Evolutionary conservation across 768 basidiomycete genomes (phyloP).

Genomic region (Hypholoma sublateritium): DNA sequence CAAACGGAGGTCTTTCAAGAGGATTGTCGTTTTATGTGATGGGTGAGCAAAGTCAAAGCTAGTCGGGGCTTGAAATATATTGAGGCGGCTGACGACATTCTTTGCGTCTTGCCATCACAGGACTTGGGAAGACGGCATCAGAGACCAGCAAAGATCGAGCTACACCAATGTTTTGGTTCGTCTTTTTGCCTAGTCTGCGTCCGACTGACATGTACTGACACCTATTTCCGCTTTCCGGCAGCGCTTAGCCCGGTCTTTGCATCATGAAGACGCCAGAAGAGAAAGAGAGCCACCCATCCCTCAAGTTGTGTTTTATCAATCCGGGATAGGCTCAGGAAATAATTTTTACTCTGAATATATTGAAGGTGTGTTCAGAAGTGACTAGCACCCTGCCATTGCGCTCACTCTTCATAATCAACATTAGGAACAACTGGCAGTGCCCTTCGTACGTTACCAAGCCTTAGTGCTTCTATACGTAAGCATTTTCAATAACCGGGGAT

Average conservation of each 20-base stretch:
- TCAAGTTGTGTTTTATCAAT: constrained; percentile 65
- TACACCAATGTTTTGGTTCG: constrained; percentile 60
- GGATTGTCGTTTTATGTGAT: constrained; percentile 75
- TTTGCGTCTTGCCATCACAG: constrained; percentile 28
- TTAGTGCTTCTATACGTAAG: neutral
- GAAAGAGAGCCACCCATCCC: constrained; percentile 41
- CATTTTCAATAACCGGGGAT: neutral
- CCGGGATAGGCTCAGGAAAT: constrained; percentile 59
- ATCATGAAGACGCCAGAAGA: constrained; percentile 41
- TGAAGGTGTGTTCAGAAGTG: constrained; percentile 44
- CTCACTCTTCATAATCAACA: constrained; percentile 46
- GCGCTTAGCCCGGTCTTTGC: constrained; percentile 55
- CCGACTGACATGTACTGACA: neutral
- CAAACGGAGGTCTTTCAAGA: constrained; percentile 35
- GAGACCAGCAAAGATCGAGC: constrained; percentile 33
- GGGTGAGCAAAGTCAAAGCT: constrained; percentile 42
- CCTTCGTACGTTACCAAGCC: neutral
- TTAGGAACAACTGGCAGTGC: neutral
- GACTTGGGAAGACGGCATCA: constrained; percentile 73
- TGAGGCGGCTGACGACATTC: neutral
- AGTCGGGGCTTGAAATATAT: neutral
- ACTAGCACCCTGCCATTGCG: neutral
- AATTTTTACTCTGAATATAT: constrained; percentile 60
- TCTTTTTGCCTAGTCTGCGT: neutral
- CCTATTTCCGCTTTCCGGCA: constrained; percentile 17